Conservation (phyloP, 371 early-diverging fungal genomes). For the Mortierella polycephala region DNA sequence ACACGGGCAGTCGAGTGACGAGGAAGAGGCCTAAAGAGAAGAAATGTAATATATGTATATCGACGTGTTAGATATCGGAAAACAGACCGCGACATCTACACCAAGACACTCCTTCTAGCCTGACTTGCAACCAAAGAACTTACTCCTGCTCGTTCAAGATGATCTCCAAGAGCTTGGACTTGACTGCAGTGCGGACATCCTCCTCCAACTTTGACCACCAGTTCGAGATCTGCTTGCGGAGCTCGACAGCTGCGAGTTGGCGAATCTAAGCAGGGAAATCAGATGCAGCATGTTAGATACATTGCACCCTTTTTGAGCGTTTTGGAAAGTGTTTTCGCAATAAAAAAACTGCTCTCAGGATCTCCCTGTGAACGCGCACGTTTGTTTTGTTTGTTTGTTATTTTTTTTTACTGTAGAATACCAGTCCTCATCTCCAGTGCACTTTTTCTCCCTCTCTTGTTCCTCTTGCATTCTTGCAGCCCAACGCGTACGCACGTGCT, state of each 20-base stretch:
- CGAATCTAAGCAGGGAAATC: slow-evolving; percentile 61
- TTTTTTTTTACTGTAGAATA: no score
- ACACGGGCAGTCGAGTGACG: slow-evolving; percentile 86
- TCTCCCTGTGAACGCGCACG: no score
- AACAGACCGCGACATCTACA: no score
- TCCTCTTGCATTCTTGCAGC: no score
- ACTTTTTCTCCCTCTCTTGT: no score
- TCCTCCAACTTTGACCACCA: slow-evolving; percentile 76
- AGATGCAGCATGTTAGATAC: not conserved
- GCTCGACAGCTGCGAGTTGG: slow-evolving; percentile 90
- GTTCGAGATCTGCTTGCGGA: slow-evolving; percentile 79
- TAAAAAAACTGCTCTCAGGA: no score
- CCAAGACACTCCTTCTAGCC: not conserved
- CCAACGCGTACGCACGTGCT: no score
- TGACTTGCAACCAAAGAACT: slow-evolving; percentile 13
- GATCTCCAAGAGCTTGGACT: slow-evolving; percentile 69
- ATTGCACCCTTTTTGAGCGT: not conserved
- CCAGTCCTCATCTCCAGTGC: no score
- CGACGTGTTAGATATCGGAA: no score
- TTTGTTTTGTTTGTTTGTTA: no score
- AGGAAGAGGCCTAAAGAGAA: slow-evolving; percentile 65
- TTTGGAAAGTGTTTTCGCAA: no score
- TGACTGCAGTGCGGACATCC: slow-evolving; percentile 64
- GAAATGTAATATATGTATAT: not conserved
- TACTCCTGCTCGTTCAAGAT: slow-evolving; percentile 78